Conservation (phyloP, 768 basidiomycete species). For the Cytidiella melzeri region DNA sequence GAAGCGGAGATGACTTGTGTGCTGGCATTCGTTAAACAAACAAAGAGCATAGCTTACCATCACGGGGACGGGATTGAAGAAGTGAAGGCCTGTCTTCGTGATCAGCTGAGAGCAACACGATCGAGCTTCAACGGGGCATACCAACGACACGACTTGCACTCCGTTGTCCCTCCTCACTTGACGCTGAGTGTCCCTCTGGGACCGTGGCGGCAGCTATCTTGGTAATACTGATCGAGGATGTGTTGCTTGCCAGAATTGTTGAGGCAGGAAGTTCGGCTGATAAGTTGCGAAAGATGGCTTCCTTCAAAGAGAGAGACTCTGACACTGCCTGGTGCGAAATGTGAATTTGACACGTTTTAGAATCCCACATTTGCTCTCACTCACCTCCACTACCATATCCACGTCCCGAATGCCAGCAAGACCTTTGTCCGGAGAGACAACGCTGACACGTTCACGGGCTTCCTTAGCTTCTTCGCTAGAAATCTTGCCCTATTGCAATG, state of each 20-base stretch:
- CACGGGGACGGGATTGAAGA: constrained; percentile 95
- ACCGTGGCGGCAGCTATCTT: constrained; percentile 85
- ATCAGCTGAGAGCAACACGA: not conserved
- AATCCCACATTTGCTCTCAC: constrained; percentile 12
- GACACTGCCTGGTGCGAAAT: constrained; percentile 65
- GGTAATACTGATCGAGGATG: constrained; percentile 90
- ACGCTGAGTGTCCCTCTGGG: constrained; percentile 46
- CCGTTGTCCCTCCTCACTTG: constrained; percentile 57
- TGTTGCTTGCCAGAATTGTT: constrained; percentile 87
- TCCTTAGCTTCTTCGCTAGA: constrained; percentile 65
- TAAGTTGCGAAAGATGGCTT: constrained; percentile 66
- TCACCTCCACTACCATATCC: constrained; percentile 88
- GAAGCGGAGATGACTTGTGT: not conserved
- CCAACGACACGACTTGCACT: constrained; percentile 78
- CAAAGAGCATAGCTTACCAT: constrained; percentile 63
- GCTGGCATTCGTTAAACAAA: too few species aligned
- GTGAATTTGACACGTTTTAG: not conserved
- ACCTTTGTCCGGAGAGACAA: constrained; percentile 44
- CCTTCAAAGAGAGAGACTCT: constrained; percentile 76
- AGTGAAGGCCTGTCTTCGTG: constrained; percentile 64
- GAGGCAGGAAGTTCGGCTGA: constrained; percentile 60
- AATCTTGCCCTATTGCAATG: constrained; percentile 52
- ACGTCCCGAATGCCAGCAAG: constrained; percentile 65
- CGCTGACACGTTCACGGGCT: constrained; percentile 57
- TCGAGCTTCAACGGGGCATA: constrained; percentile 27